phyloP scores from a whole-genome alignment of 2,329 filamentous ascomycete genomes.

The Ramichloridium luteum region DNA sequence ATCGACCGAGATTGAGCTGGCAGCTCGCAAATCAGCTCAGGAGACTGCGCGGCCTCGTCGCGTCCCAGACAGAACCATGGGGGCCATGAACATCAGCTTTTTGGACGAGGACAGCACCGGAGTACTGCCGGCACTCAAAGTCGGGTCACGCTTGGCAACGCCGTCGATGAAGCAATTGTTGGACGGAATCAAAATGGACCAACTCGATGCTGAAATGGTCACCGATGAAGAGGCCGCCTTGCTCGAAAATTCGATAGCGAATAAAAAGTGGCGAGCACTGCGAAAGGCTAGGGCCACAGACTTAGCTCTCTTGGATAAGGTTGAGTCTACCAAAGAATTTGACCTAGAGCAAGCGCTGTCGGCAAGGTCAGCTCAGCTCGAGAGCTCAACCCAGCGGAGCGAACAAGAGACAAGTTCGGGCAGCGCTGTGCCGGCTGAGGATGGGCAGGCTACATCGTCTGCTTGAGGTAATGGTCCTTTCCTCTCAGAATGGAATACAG shows the following conservation, averaged over 20 bases:
- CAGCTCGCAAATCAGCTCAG: slow-evolving; percentile 54
- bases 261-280: slow-evolving; percentile 82
- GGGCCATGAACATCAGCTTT: slow-evolving; percentile 66
- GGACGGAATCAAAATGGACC: slow-evolving; percentile 61
- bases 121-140: slow-evolving; percentile 58
- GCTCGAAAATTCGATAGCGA: slow-evolving; percentile 61
- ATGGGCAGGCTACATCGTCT: no score
- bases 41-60: slow-evolving; percentile 60
- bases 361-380: slow-evolving; percentile 3
- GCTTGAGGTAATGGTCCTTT: no score
- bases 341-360: slow-evolving; percentile 12
- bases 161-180: slow-evolving; percentile 61
- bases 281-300: slow-evolving; percentile 64
- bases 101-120: slow-evolving; percentile 54
- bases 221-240: slow-evolving; percentile 47
- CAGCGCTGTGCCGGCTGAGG: no score
- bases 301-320: slow-evolving; percentile 70
- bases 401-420: no score
- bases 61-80: slow-evolving; percentile 55
- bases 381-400: no score
- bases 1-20: slow-evolving; percentile 53
- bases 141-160: slow-evolving; percentile 48
- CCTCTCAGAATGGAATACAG: no score
- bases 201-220: slow-evolving; percentile 79
- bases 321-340: slow-evolving; percentile 67